Conservation (phyloP, 306 rosid genomes). For the Dryas octopetala region DNA sequence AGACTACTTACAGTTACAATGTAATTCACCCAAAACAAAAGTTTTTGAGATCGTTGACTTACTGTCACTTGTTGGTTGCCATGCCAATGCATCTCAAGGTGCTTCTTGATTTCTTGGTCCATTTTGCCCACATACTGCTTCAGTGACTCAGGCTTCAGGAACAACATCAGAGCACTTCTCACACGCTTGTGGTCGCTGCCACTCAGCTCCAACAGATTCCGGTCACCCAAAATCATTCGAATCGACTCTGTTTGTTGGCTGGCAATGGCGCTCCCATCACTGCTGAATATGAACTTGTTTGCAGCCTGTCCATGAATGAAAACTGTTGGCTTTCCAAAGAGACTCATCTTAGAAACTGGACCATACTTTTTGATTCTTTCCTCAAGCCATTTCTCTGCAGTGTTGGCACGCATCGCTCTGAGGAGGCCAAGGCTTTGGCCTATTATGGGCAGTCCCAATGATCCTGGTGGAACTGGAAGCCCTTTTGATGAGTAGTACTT, state of each 20-base stretch:
- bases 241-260: constrained; percentile 52
- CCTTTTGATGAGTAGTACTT: constrained; percentile 31
- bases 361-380: constrained; percentile 58
- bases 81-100: constrained; percentile 70
- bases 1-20: no score
- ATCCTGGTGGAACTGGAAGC: constrained; percentile 60
- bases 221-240: constrained; percentile 52
- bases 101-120: constrained; percentile 58
- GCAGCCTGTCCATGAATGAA: constrained; percentile 70
- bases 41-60: background rate
- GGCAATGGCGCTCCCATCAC: constrained; percentile 16
- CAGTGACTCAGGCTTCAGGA: constrained; percentile 77
- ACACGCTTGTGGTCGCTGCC: constrained; percentile 67
- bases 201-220: constrained; percentile 49
- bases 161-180: constrained; percentile 57
- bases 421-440: constrained; percentile 70
- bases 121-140: constrained; percentile 54
- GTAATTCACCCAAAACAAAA: no score
- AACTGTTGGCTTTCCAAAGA: constrained; percentile 72
- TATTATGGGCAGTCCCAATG: constrained; percentile 69
- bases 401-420: constrained; percentile 56
- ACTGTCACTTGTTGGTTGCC: constrained; percentile 55
- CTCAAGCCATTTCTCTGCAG: constrained; percentile 58
- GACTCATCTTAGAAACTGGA: constrained; percentile 62
- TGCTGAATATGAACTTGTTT: constrained; percentile 54